phyloP scores from a whole-genome alignment of 176 grass and related monocot species.

The Musa beccarii region DNA sequence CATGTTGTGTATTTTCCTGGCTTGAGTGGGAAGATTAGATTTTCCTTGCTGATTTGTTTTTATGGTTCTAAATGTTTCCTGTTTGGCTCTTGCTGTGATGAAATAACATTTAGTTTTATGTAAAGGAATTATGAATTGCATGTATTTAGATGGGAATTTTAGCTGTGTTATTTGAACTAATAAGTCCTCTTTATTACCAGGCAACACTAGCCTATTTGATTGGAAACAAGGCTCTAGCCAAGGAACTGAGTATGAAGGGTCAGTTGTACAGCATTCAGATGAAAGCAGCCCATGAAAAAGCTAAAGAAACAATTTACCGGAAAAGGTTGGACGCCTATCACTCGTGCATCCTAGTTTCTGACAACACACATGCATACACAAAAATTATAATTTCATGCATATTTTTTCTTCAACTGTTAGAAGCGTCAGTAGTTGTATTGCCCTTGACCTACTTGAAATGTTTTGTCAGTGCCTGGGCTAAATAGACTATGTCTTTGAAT shows the following conservation, averaged over 20 bases:
- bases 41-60: not conserved
- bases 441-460: too few relatives aligned
- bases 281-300: conserved; percentile 72
- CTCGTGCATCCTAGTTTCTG: not conserved
- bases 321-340: conserved; percentile 40
- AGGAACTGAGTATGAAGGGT: conserved; percentile 70
- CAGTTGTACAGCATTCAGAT: conserved; percentile 78
- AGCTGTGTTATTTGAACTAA: not conserved
- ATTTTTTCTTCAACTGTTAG: too few relatives aligned
- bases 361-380: too few relatives aligned
- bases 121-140: not conserved
- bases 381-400: too few relatives aligned
- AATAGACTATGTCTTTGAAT: too few relatives aligned
- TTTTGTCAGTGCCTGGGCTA: too few relatives aligned
- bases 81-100: not conserved
- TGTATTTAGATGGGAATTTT: not conserved
- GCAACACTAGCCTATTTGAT: conserved; percentile 55
- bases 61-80: not conserved
- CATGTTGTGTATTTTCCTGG: not conserved
- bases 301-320: conserved; percentile 50
- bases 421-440: too few relatives aligned
- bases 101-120: not conserved
- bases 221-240: conserved; percentile 49
- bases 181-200: conserved; percentile 28
- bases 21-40: not conserved